Evolutionary conservation across 116 monocot species (phyloP), one percentile per base, ranked within the genome.

Genomic region (Papilionanthe hybrid): DNA sequence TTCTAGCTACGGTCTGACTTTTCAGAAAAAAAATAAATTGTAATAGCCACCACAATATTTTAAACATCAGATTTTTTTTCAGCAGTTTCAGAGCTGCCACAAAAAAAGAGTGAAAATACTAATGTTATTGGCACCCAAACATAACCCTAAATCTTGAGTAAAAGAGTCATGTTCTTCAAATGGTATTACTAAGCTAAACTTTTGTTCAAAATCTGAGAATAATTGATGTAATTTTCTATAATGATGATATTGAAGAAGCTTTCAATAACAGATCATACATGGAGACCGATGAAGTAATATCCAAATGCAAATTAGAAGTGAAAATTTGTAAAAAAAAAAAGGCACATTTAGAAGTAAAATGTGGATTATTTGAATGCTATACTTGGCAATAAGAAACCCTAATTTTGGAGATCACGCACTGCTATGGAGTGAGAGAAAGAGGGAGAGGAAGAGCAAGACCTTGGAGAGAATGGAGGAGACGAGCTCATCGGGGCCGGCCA

Each of bases 381-480:
- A 15, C 53, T 53, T 15, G 12, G 53, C 48, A 48, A 48, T 48
- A 15, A 13, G 8, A 18, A 37, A 68, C 42, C 63, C 22, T 20
- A 42, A 63, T 13, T 53, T 28, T 18, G 5, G 17, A 69, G 18
- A 11, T 71, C 4, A 7, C 7, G 3, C 18, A 43, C 53, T 53
- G 53, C 53, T 53, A 15, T 32, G 2, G 32, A 32, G 32, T 32
- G 32, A 32, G 32, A 32, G 48, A 48, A 9, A 45, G 45, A 45
- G 6, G 9, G 49, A 49, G 49, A 15, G 56, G 42, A 18, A 42
- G 78, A 60, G 41, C 17, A 11, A 12, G 6, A 92, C 93, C 93
- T 96, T 93, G 84, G 93, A 89, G 63, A 92, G 83, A 11, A 96
- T 90, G 75, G 88, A 88, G 22, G 81, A 32, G 81, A 92, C 88